A percentile compares a stretch with the other conserved stretches of the same genome.
Evolutionary conservation across 2,329 filamentous ascomycete species (phyloP).

Genomic region (Penicillium sp.): DNA sequence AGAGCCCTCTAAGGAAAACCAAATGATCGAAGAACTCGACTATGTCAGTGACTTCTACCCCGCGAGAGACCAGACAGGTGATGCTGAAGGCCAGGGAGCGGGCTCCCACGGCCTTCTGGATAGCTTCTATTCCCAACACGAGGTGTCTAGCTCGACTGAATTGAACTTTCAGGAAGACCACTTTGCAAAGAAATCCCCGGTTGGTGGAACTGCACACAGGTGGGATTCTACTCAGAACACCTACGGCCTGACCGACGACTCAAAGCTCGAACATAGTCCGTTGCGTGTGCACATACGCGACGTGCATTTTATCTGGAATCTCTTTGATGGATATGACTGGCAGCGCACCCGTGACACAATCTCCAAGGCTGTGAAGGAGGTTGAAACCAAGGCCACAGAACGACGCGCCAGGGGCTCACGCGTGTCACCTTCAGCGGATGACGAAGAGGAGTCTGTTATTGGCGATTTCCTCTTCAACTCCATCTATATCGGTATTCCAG

Average conservation of each 20-base stretch:
- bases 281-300: slow-evolving; percentile 76
- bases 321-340: slow-evolving; percentile 99
- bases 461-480: slow-evolving; percentile 98
- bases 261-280: slow-evolving; percentile 63
- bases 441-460: slow-evolving; percentile 80
- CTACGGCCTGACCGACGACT: slow-evolving; percentile 63
- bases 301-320: slow-evolving; percentile 92
- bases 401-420: slow-evolving; percentile 59
- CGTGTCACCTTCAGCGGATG: slow-evolving; percentile 51
- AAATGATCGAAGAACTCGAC: slow-evolving; percentile 42
- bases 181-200: slow-evolving; percentile 61
- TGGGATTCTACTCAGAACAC: slow-evolving; percentile 77
- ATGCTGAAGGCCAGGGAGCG: slow-evolving; percentile 36
- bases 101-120: slow-evolving; percentile 44
- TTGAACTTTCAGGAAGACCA: slow-evolving; percentile 74
- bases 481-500: slow-evolving; percentile 90
- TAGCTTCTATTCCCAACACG: slow-evolving; percentile 53
- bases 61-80: slow-evolving; percentile 38
- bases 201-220: slow-evolving; percentile 65
- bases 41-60: slow-evolving; percentile 58
- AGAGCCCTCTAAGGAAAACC: slow-evolving; percentile 35
- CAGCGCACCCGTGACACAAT: slow-evolving; percentile 79
- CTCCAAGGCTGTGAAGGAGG: slow-evolving; percentile 78
- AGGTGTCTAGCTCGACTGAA: slow-evolving; percentile 57
- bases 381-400: slow-evolving; percentile 78